Evolutionary conservation across 2,329 filamentous ascomycete genomes (phyloP), one percentile per base, ranked within the genome.

Genomic region (Aureobasidium pullulans): DNA sequence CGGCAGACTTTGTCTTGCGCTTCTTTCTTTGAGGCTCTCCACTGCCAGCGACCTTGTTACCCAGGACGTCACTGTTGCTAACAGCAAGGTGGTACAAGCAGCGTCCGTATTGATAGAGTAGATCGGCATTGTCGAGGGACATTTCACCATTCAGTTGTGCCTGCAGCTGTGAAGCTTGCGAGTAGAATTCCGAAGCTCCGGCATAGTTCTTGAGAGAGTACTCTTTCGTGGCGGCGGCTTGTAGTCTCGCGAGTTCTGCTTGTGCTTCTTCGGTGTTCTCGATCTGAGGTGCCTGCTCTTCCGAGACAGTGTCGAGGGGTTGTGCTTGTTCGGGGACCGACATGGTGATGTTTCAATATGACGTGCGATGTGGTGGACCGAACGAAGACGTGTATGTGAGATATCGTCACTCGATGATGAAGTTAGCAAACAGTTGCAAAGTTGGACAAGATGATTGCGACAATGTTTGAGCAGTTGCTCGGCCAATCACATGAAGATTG

Each of bases 81-180:
- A 97, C 89, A 32, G 92, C 94, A 62, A 97, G 88, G 72, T 92
- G 92, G 80, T 96, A 97, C 19, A 99, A 78, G 60, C 90, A 90
- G 70, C 93, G 89, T 13, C 94, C 94, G 74, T 99, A 99, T 64
- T 91, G 84, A 73, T 96, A 99, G 19, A 97, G 84, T 48, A 99
- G 84, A 71, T 97, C 93, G 53, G 92, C 93, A 68, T 99, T 99
- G 60, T 90, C 86, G 4, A 89, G 85, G 15, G 85, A 85, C 81
- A 95, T 89, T 75, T 97, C 94, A 72, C 93, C 94, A 72, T 96
- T 94, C 72, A 96, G 79, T 72, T 90, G 84, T 60, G 89, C 90
- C 75, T 99, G 94, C 62, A 96, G 82, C 72, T 95, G 89, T 59
- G 90, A 90, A 34, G 94, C 94, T 69, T 87, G 84, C 44, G 91